Evolutionary conservation across 2,329 filamentous ascomycete species (phyloP), one percentile per base, ranked within the genome.

Genomic region (Pochonia chlamydosporia): DNA sequence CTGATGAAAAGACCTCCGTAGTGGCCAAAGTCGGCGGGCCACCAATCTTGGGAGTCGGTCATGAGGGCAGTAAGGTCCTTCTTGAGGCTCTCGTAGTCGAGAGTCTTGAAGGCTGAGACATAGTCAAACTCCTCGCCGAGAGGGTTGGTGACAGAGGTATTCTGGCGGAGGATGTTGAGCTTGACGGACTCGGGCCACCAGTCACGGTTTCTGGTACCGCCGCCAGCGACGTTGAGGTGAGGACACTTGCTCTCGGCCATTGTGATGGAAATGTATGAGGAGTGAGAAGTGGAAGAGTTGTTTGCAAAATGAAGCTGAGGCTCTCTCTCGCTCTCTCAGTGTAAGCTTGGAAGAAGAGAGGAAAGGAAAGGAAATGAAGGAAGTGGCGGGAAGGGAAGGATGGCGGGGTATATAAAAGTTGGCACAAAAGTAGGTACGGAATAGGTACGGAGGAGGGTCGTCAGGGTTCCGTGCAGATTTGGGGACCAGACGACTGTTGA

Each of bases 21-120:
- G 74, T 89, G 84, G 47, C 86, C 86, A 59, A 86, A 88, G 63
- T 91, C 87, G 26, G 87, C 87, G 1, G 87, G 87, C 87, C 87
- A 91, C 80, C 79, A 89, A 35, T 87, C 82, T 68, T 90, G 82
- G 3, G 85, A 89, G 63, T 88, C 81, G 44, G 86, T 90, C 82
- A 89, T 85, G 59, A 90, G 62, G 16, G 70, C 73, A n/a, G 71
- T 58, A 6, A 91, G 67, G 61, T 91, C 87, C 68, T 86, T 83
- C 80, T 90, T 90, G 73, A 89, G 87, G 42, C 83, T 72, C 4
- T 49, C 47, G 54, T 59, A 62, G 42, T 65, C 63, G 48, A 90
- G 72, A 58, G 69, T 80, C 70, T 85, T 84, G 73, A 90, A 89
- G 25, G 84, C 85, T 24, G 76, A 71, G 16, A 76, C 75, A 66